A percentile compares a stretch with the other conserved stretches of the same genome.
These are phyloP conservation scores for Chaetomiaceae sp. DNA, from an alignment of 2,329 filamentous ascomycete genomes.

Conservation along the genomic window DNA sequence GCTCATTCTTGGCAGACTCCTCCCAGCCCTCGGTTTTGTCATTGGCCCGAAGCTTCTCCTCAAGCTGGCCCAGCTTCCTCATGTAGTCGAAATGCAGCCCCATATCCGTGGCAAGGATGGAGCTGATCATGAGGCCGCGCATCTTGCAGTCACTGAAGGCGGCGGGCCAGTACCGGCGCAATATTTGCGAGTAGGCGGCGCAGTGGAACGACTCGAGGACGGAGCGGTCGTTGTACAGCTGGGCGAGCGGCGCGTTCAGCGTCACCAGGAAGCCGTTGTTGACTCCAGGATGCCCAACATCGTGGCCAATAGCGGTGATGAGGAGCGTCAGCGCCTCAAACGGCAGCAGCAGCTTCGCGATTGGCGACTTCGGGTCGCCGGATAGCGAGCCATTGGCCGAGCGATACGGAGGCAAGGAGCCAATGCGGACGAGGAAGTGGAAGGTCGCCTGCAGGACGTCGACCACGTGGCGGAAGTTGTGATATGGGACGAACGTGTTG, in stretches of 20 bases:
- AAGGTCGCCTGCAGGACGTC: constrained; percentile 94
- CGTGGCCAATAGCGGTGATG: constrained; percentile 94
- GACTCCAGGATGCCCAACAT: constrained; percentile 94
- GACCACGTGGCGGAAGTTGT: constrained; percentile 96
- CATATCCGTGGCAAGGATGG: constrained; percentile 98
- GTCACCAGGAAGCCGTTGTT: constrained; percentile 96
- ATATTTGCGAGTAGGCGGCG: constrained; percentile 92
- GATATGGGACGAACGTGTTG: constrained; percentile 92
- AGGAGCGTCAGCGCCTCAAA: constrained; percentile 86
- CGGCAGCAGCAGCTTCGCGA: constrained; percentile 73
- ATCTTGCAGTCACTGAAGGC: constrained; percentile 75
- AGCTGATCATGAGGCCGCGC: constrained; percentile 89
- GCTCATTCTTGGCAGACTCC: constrained; percentile 67
- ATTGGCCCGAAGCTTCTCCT: constrained; percentile 69
- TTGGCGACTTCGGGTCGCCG: constrained; percentile 49
- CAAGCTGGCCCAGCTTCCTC: constrained; percentile 75
- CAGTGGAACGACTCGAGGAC: constrained; percentile 97
- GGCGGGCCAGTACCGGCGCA: constrained; percentile 84
- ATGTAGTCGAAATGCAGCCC: constrained; percentile 96
- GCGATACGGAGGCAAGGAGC: constrained; percentile 67
- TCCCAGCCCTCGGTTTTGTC: constrained; percentile 70
- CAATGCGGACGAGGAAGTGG: constrained; percentile 78
- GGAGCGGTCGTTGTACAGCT: constrained; percentile 94
- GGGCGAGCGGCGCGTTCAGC: constrained; percentile 85
- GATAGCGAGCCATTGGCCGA: constrained; percentile 26